Evolutionary conservation across 78 protist genomes (phyloP), one percentile per base, ranked within the genome.

Genomic region (Guillardia theta): DNA sequence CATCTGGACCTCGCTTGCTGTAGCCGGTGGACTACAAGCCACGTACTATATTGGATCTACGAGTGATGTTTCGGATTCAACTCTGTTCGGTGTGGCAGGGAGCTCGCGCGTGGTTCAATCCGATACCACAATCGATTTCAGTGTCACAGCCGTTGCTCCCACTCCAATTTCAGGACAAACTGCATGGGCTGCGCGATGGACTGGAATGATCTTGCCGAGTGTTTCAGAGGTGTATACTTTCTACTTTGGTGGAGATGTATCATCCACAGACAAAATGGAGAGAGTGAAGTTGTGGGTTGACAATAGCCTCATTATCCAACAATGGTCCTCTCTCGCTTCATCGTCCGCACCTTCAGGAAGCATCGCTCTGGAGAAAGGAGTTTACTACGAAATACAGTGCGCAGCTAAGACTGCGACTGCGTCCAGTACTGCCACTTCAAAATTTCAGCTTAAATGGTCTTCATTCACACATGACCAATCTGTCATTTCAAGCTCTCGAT

Each of bases 111-210:
- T 70, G 87, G 50, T 78, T 4, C 90, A 78, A 43, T 10, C 50
- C 4, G 48, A 37, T 50, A 8, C 21, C 24, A 78, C 10, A 45
- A 5, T 43, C 90, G 48, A 37, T 50, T 78, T 78, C 48, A 37
- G 48, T 10, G 48, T 37, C 33, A 78, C 45, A 43, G 22, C 1
- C 8, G n/a, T 43, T 22, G 87, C 87, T 15, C 87, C 87, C 41
- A 24, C 22, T 37, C 87, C 87, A 24, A 37, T 70, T 12, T 24
- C 43, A 24, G 1, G 46, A 3, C 45, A 5, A 36, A 78, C 45
- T 3, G 27, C 70, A 30, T 58, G 70, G 70, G 70, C 70, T 0
- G 90, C 90, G 90, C 90, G 50, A 53, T 80, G 90, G 90, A 80
- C 90, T 1, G 90, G 90, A 5, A 0, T 80, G 58, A 30, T 80